Evolutionary conservation across 345 rosid species (phyloP), one percentile per base, ranked within the genome.

Genomic region (Brassica juncea): DNA sequence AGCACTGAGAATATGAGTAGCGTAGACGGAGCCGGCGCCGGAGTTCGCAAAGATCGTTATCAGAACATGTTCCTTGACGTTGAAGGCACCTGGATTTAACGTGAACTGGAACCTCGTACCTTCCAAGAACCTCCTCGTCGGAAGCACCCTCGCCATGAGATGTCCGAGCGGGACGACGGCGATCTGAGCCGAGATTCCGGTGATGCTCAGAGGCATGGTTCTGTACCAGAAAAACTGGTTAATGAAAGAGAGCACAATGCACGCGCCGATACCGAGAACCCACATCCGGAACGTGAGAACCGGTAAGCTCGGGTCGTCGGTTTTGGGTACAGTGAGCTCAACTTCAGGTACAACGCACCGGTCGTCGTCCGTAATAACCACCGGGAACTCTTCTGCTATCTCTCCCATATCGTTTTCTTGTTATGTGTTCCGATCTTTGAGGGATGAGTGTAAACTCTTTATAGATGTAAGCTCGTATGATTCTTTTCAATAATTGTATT

Each of bases 201-300:
- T 39, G 57, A 93, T 68, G 8, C 4, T 12, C 84, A 93, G 42
- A 2, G 93, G 94, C 82, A 83, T 84, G 14, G 74, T 82, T 74
- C 98, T 78, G 82, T 91, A 93, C 97, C 98, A 91, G 81, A 89
- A 93, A 80, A 93, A 93, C 88, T 93, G 98, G 87, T 91, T 93
- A 8, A 89, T 84, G 74, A 91, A 89, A 0, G 98, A 85, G 59
- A 93, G 88, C 0, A 93, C 0, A 62, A 88, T 73, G 35, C 98
- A 92, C 1, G 96, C 70, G 19, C 77, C 70, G 1, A 90, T 6
- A 12, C 98, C 98, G 6, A 94, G 77, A 77, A 88, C 90, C 98
- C 98, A 92, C 93, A 85, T 94, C 28, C 98, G 73, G 80, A 94
- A 94, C 0, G 98, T 92, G 68, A 88, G 76, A 5, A 81, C 88